Evolutionary conservation across 306 rosid genomes (phyloP).

Genomic region (Phaseolus lunatus): DNA sequence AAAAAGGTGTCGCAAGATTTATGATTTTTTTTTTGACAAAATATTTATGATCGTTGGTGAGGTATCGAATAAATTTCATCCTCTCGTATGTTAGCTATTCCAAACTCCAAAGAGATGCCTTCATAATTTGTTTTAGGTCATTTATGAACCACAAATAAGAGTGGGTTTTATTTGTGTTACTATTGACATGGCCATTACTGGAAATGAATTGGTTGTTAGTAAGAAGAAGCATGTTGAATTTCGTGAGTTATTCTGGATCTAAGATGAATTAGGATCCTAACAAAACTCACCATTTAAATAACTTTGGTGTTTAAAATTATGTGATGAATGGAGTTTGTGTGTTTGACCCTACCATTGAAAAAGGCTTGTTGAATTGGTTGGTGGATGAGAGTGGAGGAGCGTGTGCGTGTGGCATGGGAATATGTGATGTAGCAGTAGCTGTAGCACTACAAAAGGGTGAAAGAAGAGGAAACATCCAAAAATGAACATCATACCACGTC

Average conservation of each 20-base stretch:
- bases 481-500: not conserved
- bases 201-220: not conserved
- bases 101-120: not conserved
- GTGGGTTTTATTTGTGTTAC: not conserved
- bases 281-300: too few relatives aligned
- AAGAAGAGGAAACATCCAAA: not conserved
- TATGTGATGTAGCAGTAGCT: too few relatives aligned
- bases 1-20: too few relatives aligned
- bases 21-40: not conserved
- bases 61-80: not conserved
- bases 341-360: too few relatives aligned
- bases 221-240: too few relatives aligned
- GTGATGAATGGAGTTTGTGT: too few relatives aligned
- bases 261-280: too few relatives aligned
- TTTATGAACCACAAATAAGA: not conserved
- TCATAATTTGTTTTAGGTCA: not conserved
- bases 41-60: not conserved
- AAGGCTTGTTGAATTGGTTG: not conserved
- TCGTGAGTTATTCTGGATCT: too few relatives aligned
- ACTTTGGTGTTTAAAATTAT: too few relatives aligned
- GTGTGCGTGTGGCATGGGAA: not conserved
- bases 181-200: too few relatives aligned
- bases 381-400: conserved; percentile 6
- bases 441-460: conserved; percentile 6
- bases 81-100: not conserved